A percentile compares a stretch with the other conserved stretches of the same genome.
Conservation (phyloP, 2,329 filamentous ascomycete species). For the Sporothrix curviconia region DNA sequence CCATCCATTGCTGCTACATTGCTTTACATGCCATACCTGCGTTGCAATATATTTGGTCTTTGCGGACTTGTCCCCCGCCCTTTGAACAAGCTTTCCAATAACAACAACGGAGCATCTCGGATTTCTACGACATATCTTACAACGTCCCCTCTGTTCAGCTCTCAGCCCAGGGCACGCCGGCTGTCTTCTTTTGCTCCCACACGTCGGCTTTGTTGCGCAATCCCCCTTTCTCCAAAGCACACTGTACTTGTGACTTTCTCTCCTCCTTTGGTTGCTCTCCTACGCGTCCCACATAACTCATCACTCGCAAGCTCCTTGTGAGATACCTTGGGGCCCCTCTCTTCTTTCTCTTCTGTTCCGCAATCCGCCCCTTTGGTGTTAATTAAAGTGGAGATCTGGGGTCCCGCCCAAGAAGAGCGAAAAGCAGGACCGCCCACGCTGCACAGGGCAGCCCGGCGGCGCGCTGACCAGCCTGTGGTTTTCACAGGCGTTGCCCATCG, state of each 20-base stretch:
- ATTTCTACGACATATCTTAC: no score
- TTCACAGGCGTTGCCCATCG: not conserved
- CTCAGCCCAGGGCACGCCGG: no score
- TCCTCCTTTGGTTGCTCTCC: not conserved
- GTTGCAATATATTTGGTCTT: not conserved
- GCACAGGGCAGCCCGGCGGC: not conserved
- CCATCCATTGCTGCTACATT: conserved; percentile 1
- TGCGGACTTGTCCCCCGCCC: not conserved
- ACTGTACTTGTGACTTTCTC: no score
- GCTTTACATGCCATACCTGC: no score
- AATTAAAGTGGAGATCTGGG: conserved; percentile 10
- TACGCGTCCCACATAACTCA: not conserved
- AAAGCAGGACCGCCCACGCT: conserved; percentile 5
- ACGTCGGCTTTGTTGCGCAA: no score
- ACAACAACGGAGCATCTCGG: conserved; percentile 1
- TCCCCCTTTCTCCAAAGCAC: no score
- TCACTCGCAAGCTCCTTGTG: not conserved
- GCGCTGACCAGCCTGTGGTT: not conserved
- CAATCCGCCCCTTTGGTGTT: not conserved
- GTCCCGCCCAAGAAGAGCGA: not conserved
- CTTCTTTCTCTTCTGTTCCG: not conserved
- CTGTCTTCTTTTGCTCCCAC: no score
- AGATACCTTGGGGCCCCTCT: not conserved
- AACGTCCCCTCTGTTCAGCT: not conserved
- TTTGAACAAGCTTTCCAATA: not conserved